Evolutionary conservation across 148 eudicot genomes (phyloP).

Genomic region (Dysphania ambrosioides): DNA sequence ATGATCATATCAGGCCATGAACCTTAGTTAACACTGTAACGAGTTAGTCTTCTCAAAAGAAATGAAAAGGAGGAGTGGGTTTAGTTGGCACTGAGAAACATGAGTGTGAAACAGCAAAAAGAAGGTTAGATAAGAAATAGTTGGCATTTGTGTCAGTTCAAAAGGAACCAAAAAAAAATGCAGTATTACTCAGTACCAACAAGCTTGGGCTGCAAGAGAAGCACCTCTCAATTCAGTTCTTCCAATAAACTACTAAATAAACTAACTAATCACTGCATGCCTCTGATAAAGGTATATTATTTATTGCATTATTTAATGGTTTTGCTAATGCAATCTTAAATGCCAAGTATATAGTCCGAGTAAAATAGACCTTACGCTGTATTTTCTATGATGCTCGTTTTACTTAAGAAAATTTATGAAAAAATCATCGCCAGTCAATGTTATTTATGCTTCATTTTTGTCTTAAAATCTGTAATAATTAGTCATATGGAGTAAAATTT

Average conservation of each 20-base stretch:
- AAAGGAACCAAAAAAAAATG: not conserved
- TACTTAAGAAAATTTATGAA: no score
- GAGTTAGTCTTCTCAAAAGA: conserved; percentile 28
- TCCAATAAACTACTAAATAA: no score
- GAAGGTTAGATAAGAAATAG: conserved; percentile 39
- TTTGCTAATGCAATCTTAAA: no score
- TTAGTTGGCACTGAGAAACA: conserved; percentile 49
- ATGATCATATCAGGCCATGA: no score
- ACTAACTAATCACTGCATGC: not conserved
- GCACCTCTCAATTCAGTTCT: conserved; percentile 28
- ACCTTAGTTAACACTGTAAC: conserved; percentile 13
- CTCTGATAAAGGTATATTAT: not conserved
- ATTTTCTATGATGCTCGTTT: no score
- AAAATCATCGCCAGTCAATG: no score
- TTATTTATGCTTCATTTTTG: no score
- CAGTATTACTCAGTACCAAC: conserved; percentile 1
- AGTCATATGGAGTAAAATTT: no score
- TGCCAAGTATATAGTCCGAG: no score
- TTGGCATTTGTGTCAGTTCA: conserved; percentile 70
- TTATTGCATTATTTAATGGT: no score
- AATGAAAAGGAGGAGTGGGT: conserved; percentile 26
- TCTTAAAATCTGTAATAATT: no score
- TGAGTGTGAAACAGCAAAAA: conserved; percentile 69
- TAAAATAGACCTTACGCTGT: no score
- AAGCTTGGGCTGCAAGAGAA: conserved; percentile 54